Evolutionary conservation across 2,329 filamentous ascomycete genomes (phyloP).

Genomic region (Sarocladium oryzae): DNA sequence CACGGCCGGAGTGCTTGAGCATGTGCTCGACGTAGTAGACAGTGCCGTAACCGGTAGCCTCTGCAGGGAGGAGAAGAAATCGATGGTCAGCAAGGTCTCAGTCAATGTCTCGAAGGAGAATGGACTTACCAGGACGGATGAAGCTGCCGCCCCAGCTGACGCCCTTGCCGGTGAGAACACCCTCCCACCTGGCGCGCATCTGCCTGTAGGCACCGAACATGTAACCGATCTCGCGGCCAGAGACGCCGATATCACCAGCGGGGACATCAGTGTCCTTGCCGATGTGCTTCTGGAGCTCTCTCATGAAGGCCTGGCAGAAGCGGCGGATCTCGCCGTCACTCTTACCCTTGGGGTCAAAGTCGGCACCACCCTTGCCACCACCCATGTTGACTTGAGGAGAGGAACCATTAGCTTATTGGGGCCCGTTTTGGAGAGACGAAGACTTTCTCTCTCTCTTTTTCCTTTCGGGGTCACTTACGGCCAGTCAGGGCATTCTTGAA

Average conservation of each 20-base stretch:
- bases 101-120: background rate
- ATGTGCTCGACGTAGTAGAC: constrained; percentile 97
- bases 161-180: constrained; percentile 94
- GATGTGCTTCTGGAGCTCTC: constrained; percentile 91
- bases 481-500: constrained; percentile 99
- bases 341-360: constrained; percentile 99
- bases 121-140: constrained; percentile 63
- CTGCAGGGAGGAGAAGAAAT: constrained; percentile 26
- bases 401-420: constrained; percentile 12
- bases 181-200: constrained; percentile 86
- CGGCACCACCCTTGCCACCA: constrained; percentile 93
- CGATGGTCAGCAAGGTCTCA: constrained; percentile 9
- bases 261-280: constrained; percentile 94
- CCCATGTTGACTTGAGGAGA: constrained; percentile 59
- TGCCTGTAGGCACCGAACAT: constrained; percentile 92
- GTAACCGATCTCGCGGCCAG: constrained; percentile 86
- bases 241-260: constrained; percentile 93
- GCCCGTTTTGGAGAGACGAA: background rate
- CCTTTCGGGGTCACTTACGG: too few relatives aligned
- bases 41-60: constrained; percentile 94
- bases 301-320: constrained; percentile 96
- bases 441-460: too few relatives aligned
- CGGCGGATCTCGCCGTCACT: constrained; percentile 93
- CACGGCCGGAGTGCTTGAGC: constrained; percentile 84
- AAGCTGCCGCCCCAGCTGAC: constrained; percentile 85